Base-by-base conservation (phyloP, 1,284 basidiomycete genomes). In the Baeospora myosura region DNA sequence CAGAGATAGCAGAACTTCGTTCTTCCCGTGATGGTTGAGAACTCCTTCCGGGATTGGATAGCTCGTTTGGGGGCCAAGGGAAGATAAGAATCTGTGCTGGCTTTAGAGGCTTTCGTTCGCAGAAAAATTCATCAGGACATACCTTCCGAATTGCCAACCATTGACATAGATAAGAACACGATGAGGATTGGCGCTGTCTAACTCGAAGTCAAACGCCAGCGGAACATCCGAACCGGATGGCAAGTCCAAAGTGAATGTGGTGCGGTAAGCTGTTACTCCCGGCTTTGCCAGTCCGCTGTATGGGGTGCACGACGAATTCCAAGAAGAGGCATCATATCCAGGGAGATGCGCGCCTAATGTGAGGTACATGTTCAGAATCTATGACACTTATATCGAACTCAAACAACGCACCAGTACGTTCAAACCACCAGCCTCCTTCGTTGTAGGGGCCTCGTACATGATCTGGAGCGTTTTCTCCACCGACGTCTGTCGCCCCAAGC, bases 301-400 rank as follows among this genome's bases (percentile, higher is more conserved):
- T 52, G 2, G 69, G 63, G 8, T 81, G 62, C 12, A 73, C 63
- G 37, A 71, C 11, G 52, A 44, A 3, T 54, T 52, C 86, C 86
- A 89, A 4, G 57, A 54, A 1, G 74, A 72, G 3, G 73, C 76
- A 43, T 83, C 67, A 57, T 79, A 88, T 10, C 73, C 76, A 1
- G 87, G 88, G 3, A 90, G 71, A 57, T 89, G 87, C 86, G 87
- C 89, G 5, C 88, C 87, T 45, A 69, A n/a, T n/a, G n/a, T n/a
- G n/a, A n/a, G n/a, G n/a, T n/a, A n/a, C n/a, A n/a, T n/a, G n/a
- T n/a, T n/a, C n/a, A n/a, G n/a, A n/a, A n/a, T n/a, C n/a, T n/a
- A n/a, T n/a, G n/a, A n/a, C n/a, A n/a, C n/a, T n/a, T n/a, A n/a
- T n/a, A n/a, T n/a, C n/a, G n/a, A n/a, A n/a, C n/a, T n/a, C n/a